Conservation (phyloP, 495 filamentous ascomycete species). For the Penicillium argentinense region DNA sequence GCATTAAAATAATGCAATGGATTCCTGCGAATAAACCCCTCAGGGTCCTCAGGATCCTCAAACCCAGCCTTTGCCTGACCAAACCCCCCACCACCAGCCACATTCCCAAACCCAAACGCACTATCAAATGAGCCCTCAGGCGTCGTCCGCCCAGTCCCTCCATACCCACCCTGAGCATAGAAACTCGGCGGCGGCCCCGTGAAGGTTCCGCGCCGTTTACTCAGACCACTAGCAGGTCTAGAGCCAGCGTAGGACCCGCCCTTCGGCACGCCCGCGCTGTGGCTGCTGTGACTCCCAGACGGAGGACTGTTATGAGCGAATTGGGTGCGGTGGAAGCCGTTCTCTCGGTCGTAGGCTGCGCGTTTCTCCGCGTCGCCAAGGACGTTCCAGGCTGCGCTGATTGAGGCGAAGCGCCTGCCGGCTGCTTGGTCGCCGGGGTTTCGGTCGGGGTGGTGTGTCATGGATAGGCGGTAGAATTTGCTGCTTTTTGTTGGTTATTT, state of each 20-base stretch:
- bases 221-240: conserved; percentile 76
- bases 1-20: conserved; percentile 65
- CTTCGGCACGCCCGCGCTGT: conserved; percentile 39
- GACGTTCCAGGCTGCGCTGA: conserved; percentile 82
- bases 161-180: conserved; percentile 70
- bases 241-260: conserved; percentile 58
- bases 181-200: conserved; percentile 88
- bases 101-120: conserved; percentile 6
- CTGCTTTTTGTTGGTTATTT: conserved; percentile 8
- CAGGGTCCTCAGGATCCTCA: conserved; percentile 38
- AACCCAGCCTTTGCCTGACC: not conserved
- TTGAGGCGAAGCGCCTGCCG: conserved; percentile 73
- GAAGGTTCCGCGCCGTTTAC: conserved; percentile 70
- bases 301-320: conserved; percentile 41
- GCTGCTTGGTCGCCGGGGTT: conserved; percentile 76
- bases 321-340: conserved; percentile 36
- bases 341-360: conserved; percentile 73
- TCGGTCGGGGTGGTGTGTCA: conserved; percentile 89
- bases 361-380: conserved; percentile 73
- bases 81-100: not conserved
- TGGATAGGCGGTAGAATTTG: conserved; percentile 91
- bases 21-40: conserved; percentile 47
- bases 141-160: conserved; percentile 21
- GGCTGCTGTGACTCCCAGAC: conserved; percentile 42
- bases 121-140: conserved; percentile 10